Conservation (phyloP, 1,139 yeast species). For the Taphrina wiesneri region DNA sequence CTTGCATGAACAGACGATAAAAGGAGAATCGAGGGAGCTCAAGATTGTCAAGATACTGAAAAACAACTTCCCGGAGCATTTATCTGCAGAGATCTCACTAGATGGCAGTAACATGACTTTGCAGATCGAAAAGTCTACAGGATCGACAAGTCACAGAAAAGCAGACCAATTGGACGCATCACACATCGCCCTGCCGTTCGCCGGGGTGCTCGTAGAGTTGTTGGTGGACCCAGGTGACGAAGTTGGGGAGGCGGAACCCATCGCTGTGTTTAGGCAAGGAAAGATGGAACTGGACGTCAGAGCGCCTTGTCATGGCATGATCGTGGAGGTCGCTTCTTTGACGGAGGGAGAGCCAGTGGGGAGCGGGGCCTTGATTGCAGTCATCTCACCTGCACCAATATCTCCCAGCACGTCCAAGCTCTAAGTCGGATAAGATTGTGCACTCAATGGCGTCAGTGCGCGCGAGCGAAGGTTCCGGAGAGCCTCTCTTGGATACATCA, state of each 20-base stretch:
- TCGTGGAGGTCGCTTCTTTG: constrained; percentile 68
- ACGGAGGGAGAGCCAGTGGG: constrained; percentile 93
- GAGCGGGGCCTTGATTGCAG: constrained; percentile 87
- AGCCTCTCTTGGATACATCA: no score
- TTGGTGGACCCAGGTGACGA: constrained; percentile 76
- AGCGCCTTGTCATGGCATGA: constrained; percentile 73
- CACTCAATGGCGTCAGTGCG: no score
- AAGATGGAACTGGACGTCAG: constrained; percentile 92
- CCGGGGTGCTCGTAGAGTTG: constrained; percentile 90
- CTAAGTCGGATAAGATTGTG: no score
- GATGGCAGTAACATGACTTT: constrained; percentile 68
- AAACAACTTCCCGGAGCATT: constrained; percentile 83
- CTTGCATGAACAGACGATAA: constrained; percentile 73
- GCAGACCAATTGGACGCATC: constrained; percentile 39
- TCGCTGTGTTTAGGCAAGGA: constrained; percentile 94
- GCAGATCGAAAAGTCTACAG: constrained; percentile 58
- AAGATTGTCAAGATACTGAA: constrained; percentile 91
- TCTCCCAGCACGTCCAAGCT: not conserved
- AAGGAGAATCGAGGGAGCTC: constrained; percentile 93
- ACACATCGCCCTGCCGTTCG: constrained; percentile 72
- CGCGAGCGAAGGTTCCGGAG: no score
- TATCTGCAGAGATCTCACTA: constrained; percentile 77
- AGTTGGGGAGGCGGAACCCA: constrained; percentile 72
- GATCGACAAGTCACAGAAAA: constrained; percentile 27
- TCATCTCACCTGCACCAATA: not conserved